phyloP scores from a whole-genome alignment of 1,139 yeast species.

The Blastobotrys persicus region DNA sequence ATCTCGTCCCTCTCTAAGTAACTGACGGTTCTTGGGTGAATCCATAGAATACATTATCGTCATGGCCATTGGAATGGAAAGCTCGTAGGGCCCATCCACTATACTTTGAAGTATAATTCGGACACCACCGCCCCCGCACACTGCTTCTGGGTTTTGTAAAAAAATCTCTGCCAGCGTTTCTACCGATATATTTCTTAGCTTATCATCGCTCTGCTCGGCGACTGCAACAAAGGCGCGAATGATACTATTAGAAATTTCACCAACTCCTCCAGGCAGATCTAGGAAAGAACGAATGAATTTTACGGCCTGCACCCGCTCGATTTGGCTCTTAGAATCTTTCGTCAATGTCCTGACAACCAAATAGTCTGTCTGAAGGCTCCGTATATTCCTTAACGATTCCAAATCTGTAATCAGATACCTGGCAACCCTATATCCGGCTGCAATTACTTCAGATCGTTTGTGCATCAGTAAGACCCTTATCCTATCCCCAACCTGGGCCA shows the following conservation, averaged over 20 bases:
- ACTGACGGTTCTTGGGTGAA: constrained; percentile 53
- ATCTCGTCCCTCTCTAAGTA: constrained; percentile 61
- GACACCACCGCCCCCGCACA: constrained; percentile 65
- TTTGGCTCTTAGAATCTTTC: constrained; percentile 48
- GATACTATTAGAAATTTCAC: constrained; percentile 60
- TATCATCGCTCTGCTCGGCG: constrained; percentile 61
- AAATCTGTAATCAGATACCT: constrained; percentile 59
- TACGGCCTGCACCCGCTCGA: constrained; percentile 78
- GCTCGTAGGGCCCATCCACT: constrained; percentile 60
- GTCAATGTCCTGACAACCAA: constrained; percentile 65
- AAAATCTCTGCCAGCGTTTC: constrained; percentile 75
- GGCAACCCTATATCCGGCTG: constrained; percentile 73
- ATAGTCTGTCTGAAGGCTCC: constrained; percentile 55
- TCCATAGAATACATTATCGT: constrained; percentile 63
- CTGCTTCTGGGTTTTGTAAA: constrained; percentile 56
- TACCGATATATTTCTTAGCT: constrained; percentile 51
- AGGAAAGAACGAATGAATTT: constrained; percentile 65
- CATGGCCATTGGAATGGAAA: constrained; percentile 54
- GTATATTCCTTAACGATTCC: constrained; percentile 47
- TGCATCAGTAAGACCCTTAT: constrained; percentile 62
- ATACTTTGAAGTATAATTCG: constrained; percentile 56
- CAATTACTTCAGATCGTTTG: constrained; percentile 59
- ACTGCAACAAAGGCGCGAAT: constrained; percentile 71
- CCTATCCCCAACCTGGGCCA: constrained; percentile 57
- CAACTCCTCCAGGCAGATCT: constrained; percentile 55